Evolutionary conservation across 306 rosid genomes (phyloP), one percentile per base, ranked within the genome.

Genomic region (Cucurbita maxima): DNA sequence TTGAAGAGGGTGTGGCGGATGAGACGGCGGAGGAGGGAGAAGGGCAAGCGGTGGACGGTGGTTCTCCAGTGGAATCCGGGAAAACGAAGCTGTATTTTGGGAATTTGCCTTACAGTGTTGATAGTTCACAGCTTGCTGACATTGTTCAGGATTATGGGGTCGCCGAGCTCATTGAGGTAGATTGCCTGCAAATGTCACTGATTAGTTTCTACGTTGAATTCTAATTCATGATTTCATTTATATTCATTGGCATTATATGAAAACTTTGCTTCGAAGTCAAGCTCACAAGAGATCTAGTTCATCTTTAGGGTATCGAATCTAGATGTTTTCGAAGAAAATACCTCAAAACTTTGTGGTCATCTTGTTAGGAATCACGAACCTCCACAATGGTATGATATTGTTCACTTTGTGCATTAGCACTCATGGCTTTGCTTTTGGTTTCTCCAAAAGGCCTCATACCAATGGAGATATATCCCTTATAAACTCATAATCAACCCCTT

Each of bases 91-190:
- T 95, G 66, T 95, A 95, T 81, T 84, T 95, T 84, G 99, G 99
- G 60, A 95, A 95, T 81, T 76, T 95, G 85, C 97, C 97, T 56
- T 95, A 91, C 20, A 87, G 96, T 75, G 96, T 95, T 69, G 99
- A 95, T 40, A 95, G 99, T 73, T 88, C 99, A 14, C 90, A 86
- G 79, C 99, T 95, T 76, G 96, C 97, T 10, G 99, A 90, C n/a
- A 59, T 95, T 4, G 86, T 95, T 77, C 88, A 95, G 81, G 96
- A 89, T 2, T 76, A 79, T 45, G 96, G 86, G 15, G 87, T 90
- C 50, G 93, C 99, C 2, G 97, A 91, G 80, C 87, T 91, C 18
- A 82, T 91, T 75, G 97, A 94, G 99, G 99, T 94, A 71, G 10
- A 16, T 47, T 57, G 15, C 36, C 40, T 67, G 37, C 57, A 40